A percentile compares a stretch with the other conserved stretches of the same genome.
Conservation (phyloP, 345 rosid genomes). For the Leavenworthia alabamica region DNA sequence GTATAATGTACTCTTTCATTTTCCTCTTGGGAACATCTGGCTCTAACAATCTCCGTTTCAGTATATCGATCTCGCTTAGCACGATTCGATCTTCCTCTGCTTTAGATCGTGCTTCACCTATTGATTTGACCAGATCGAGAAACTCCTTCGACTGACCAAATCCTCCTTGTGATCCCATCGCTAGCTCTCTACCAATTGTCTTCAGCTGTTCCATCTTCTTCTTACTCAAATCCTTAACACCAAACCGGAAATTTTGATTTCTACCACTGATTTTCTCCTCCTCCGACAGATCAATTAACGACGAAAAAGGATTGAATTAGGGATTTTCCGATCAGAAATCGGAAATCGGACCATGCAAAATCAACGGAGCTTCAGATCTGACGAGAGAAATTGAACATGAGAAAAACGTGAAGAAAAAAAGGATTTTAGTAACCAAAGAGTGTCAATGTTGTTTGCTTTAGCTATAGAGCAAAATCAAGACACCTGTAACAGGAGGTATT, state of each 20-base stretch:
- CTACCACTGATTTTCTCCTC: background rate
- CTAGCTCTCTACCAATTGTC: constrained; percentile 96
- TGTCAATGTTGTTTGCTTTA: no score
- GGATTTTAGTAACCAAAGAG: no score
- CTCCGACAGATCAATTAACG: background rate
- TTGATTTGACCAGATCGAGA: constrained; percentile 91
- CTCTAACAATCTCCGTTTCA: constrained; percentile 75
- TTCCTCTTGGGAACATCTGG: constrained; percentile 89
- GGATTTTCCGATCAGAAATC: constrained; percentile 5
- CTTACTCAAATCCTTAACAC: constrained; percentile 1
- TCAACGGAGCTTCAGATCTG: no score
- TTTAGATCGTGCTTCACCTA: constrained; percentile 98
- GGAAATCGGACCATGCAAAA: constrained; percentile 12
- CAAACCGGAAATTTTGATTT: background rate
- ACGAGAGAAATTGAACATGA: no score
- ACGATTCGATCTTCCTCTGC: constrained; percentile 98
- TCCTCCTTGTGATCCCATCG: constrained; percentile 98
- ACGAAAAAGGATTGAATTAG: background rate
- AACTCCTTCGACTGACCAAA: constrained; percentile 93
- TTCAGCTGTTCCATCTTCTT: constrained; percentile 95
- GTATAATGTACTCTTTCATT: constrained; percentile 89
- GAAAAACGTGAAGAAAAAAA: no score
- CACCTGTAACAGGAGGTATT: no score
- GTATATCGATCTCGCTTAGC: constrained; percentile 81
- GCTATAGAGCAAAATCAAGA: no score